Conservation (phyloP, 805 yeast genomes). For the Candida anglica region DNA sequence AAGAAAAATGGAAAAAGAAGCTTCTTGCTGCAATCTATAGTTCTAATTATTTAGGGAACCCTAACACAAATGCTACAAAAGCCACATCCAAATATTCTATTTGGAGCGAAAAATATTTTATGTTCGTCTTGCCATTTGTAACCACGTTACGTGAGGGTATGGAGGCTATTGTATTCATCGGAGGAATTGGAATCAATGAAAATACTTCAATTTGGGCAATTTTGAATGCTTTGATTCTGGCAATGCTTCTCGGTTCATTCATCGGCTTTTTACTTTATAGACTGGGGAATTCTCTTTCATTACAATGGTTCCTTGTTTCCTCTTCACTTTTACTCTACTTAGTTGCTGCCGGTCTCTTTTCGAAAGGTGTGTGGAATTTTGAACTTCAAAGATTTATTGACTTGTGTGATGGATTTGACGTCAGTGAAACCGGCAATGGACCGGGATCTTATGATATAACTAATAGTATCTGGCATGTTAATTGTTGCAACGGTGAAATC, state of each 20-base stretch:
- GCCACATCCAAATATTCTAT: slow-evolving; percentile 2
- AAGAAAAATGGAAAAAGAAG: slow-evolving; percentile 41
- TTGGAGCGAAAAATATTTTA: slow-evolving; percentile 29
- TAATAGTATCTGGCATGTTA: slow-evolving; percentile 42
- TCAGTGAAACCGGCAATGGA: slow-evolving; percentile 41
- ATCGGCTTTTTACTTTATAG: slow-evolving; percentile 34
- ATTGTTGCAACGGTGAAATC: slow-evolving; percentile 41
- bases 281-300: slow-evolving; percentile 38
- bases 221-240: slow-evolving; percentile 23
- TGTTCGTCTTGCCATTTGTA: slow-evolving; percentile 37
- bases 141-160: slow-evolving; percentile 40
- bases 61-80: slow-evolving; percentile 8
- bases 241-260: slow-evolving; percentile 25
- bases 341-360: slow-evolving; percentile 42
- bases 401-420: slow-evolving; percentile 38
- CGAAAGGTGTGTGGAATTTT: slow-evolving; percentile 42
- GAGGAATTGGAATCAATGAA: slow-evolving; percentile 39
- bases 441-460: slow-evolving; percentile 43
- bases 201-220: slow-evolving; percentile 28
- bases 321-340: slow-evolving; percentile 39
- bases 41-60: slow-evolving; percentile 17
- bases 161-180: slow-evolving; percentile 42
- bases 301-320: slow-evolving; percentile 36
- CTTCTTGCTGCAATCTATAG: slow-evolving; percentile 23
- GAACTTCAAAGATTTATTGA: slow-evolving; percentile 37